These are phyloP conservation scores for Fusarium sp. DNA, from an alignment of 2,329 filamentous ascomycete genomes.

Conservation along the genomic window DNA sequence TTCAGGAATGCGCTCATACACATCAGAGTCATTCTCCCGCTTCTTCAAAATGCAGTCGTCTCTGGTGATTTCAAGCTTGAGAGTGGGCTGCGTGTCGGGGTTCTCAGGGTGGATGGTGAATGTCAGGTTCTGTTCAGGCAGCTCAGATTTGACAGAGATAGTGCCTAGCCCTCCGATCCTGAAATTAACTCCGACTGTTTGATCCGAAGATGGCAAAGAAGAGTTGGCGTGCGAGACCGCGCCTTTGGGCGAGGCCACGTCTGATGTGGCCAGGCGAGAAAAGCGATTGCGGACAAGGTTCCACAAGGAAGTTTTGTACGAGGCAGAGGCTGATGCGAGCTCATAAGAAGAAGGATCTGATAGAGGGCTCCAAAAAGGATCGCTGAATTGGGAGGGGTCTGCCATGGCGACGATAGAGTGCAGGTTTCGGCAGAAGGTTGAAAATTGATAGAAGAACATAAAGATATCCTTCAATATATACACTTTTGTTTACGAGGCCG, in stretches of 20 bases:
- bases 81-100: neutral
- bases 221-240: neutral
- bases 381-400: neutral
- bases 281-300: neutral
- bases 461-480: neutral
- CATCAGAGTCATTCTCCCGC: neutral
- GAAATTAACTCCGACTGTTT: neutral
- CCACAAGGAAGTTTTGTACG: too few species aligned
- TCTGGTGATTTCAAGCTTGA: neutral
- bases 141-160: neutral
- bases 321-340: too few species aligned
- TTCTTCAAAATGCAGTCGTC: neutral
- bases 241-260: neutral
- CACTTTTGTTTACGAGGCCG: neutral
- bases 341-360: too few species aligned
- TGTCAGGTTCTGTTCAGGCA: neutral
- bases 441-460: neutral
- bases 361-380: neutral
- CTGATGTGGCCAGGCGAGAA: neutral
- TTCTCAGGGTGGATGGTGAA: neutral
- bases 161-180: neutral
- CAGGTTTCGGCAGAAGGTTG: neutral
- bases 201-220: neutral
- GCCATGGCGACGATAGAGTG: neutral
- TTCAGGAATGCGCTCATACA: neutral